A percentile compares a stretch with the other conserved stretches of the same genome.
Evolutionary conservation across 148 eudicot genomes (phyloP).

Genomic region (Cornus florida): DNA sequence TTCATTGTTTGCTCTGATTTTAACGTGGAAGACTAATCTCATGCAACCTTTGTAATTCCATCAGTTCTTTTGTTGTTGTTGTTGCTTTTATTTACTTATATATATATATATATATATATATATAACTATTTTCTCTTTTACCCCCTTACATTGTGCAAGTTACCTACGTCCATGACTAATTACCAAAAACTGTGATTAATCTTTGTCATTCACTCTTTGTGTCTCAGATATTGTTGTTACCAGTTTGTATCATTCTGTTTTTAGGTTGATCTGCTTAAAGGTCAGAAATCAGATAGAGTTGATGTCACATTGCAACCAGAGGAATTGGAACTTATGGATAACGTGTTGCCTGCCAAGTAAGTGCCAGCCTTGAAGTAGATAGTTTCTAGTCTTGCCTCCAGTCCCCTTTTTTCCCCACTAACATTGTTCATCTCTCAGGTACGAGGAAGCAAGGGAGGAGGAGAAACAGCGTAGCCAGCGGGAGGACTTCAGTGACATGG

Average conservation of each 20-base stretch:
- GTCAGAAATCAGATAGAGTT: conserved; percentile 87
- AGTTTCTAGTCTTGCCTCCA: neutral
- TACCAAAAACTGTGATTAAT: neutral
- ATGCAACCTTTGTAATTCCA: too few relatives aligned
- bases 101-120: too few relatives aligned
- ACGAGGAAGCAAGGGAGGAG: conserved; percentile 96
- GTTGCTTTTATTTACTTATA: too few relatives aligned
- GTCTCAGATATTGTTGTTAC: neutral
- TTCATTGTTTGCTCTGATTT: too few relatives aligned
- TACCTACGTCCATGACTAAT: too few relatives aligned
- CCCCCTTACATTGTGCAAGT: too few relatives aligned
- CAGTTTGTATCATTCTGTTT: neutral
- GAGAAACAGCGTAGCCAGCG: conserved; percentile 80
- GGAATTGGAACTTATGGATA: conserved; percentile 81
- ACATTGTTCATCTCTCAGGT: conserved; percentile 34
- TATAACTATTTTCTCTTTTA: too few relatives aligned
- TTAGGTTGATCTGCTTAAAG: conserved; percentile 88
- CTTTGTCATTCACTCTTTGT: neutral
- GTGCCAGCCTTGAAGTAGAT: conserved; percentile 9
- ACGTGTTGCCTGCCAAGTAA: conserved; percentile 85
- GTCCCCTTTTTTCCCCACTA: neutral
- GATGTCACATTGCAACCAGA: conserved; percentile 84
- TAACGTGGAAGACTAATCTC: too few relatives aligned
- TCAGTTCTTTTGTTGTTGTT: too few relatives aligned
- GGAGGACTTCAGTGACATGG: conserved; percentile 98